These are phyloP conservation scores for Phyllosticta citriasiana DNA, from an alignment of 2,329 filamentous ascomycete genomes.

Conservation along the genomic window DNA sequence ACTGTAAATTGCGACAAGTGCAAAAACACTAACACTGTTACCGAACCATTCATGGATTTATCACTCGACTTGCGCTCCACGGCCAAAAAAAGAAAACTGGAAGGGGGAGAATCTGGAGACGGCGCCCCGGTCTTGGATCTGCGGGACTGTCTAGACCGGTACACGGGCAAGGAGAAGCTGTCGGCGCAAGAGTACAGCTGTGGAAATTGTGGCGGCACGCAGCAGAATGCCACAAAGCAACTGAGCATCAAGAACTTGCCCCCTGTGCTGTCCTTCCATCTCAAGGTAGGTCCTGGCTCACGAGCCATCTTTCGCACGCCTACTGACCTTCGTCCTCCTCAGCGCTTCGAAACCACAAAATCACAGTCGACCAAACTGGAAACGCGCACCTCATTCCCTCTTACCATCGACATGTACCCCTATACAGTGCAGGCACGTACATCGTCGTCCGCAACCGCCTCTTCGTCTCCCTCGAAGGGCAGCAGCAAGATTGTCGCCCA, in stretches of 20 bases:
- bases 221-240: conserved; percentile 72
- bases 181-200: conserved; percentile 74
- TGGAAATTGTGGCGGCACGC: conserved; percentile 61
- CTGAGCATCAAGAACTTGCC: conserved; percentile 76
- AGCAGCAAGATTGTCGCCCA: conserved; percentile 18
- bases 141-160: conserved; percentile 67
- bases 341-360: conserved; percentile 68
- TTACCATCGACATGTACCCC: conserved; percentile 80
- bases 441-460: neutral
- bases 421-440: conserved; percentile 60
- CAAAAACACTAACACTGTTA: conserved; percentile 67
- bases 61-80: conserved; percentile 74
- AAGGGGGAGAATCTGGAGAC: conserved; percentile 26
- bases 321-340: conserved; percentile 14
- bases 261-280: conserved; percentile 81
- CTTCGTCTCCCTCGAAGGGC: neutral
- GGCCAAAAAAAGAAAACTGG: conserved; percentile 54
- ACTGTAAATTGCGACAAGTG: conserved; percentile 88
- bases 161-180: conserved; percentile 71
- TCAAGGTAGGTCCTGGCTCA: conserved; percentile 55
- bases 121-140: conserved; percentile 30
- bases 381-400: conserved; percentile 73
- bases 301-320: neutral
- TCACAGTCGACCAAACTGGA: conserved; percentile 77
- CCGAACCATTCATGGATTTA: conserved; percentile 85